phyloP scores from a whole-genome alignment of 2,329 filamentous ascomycete genomes.

The Pyrenophora graminea region DNA sequence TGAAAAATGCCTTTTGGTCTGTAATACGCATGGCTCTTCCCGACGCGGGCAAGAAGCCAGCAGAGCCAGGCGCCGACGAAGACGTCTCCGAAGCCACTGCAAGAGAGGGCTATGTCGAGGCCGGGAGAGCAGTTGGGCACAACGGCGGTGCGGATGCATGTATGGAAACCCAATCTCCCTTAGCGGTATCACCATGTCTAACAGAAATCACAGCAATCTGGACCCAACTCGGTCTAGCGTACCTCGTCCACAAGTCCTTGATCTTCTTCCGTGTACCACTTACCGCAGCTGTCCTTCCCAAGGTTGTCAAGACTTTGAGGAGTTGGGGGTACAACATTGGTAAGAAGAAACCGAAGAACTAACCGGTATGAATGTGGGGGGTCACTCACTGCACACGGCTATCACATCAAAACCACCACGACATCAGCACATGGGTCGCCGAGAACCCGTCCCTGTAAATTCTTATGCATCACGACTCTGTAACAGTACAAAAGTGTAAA shows the following conservation, averaged over 20 bases:
- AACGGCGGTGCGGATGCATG: slow-evolving; percentile 69
- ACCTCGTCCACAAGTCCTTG: slow-evolving; percentile 96
- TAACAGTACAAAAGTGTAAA: slow-evolving; percentile 15
- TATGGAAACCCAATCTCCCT: slow-evolving; percentile 54
- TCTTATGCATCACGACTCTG: slow-evolving; percentile 16
- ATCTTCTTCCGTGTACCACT: slow-evolving; percentile 95
- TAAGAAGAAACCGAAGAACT: slow-evolving; percentile 61
- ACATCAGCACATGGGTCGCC: neutral
- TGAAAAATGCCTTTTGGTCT: slow-evolving; percentile 63
- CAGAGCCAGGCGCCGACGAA: slow-evolving; percentile 50
- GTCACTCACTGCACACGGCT: neutral
- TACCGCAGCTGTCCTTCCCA: slow-evolving; percentile 87
- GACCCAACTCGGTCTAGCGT: slow-evolving; percentile 91
- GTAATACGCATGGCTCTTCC: slow-evolving; percentile 65
- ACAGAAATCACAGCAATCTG: slow-evolving; percentile 59
- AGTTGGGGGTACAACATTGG: slow-evolving; percentile 96
- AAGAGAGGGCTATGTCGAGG: slow-evolving; percentile 44
- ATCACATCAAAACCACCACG: neutral
- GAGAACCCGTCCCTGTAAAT: slow-evolving; percentile 6
- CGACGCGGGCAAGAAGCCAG: slow-evolving; percentile 57
- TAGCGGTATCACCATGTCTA: slow-evolving; percentile 7
- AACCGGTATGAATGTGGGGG: neutral
- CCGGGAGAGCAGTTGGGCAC: slow-evolving; percentile 67
- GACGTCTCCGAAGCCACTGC: slow-evolving; percentile 33
- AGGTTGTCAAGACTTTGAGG: slow-evolving; percentile 86